phyloP scores from a whole-genome alignment of 2,329 filamentous ascomycete species.

The Cercospora beticola region DNA sequence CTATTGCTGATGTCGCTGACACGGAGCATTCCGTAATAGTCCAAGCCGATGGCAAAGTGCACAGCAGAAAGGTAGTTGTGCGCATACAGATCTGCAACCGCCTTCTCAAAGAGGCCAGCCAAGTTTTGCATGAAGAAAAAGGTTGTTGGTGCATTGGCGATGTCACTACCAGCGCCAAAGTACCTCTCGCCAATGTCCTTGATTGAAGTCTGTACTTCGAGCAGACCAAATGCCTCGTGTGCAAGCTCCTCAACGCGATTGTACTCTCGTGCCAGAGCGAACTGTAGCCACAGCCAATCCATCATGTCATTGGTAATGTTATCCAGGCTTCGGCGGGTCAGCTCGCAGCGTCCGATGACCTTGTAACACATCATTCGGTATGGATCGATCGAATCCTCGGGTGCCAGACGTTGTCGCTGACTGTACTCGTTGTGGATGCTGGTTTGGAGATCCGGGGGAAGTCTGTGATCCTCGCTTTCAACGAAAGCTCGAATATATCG shows the following conservation, averaged over 20 bases:
- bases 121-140: constrained; percentile 92
- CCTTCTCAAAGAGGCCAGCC: constrained; percentile 90
- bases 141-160: constrained; percentile 77
- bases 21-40: constrained; percentile 84
- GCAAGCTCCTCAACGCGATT: constrained; percentile 61
- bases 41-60: constrained; percentile 87
- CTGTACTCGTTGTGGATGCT: constrained; percentile 89
- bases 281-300: constrained; percentile 68
- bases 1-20: constrained; percentile 77
- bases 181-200: constrained; percentile 86
- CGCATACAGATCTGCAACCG: constrained; percentile 83
- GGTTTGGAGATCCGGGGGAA: constrained; percentile 77
- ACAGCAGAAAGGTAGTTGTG: constrained; percentile 92
- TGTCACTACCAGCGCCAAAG: constrained; percentile 81
- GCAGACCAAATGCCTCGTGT: constrained; percentile 62
- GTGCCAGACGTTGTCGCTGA: constrained; percentile 77
- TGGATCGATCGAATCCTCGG: constrained; percentile 84
- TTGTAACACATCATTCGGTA: constrained; percentile 98
- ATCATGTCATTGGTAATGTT: constrained; percentile 60
- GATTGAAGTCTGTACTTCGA: constrained; percentile 75
- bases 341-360: constrained; percentile 77
- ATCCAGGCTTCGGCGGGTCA: constrained; percentile 58
- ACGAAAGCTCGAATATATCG: constrained; percentile 85
- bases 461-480: constrained; percentile 69
- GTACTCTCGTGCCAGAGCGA: constrained; percentile 61